Percentiles rank a stretch among this genome's conserved stretches.
phyloP scores from a whole-genome alignment of 495 filamentous ascomycete genomes.

The Aspergillus saccharolyticus region DNA sequence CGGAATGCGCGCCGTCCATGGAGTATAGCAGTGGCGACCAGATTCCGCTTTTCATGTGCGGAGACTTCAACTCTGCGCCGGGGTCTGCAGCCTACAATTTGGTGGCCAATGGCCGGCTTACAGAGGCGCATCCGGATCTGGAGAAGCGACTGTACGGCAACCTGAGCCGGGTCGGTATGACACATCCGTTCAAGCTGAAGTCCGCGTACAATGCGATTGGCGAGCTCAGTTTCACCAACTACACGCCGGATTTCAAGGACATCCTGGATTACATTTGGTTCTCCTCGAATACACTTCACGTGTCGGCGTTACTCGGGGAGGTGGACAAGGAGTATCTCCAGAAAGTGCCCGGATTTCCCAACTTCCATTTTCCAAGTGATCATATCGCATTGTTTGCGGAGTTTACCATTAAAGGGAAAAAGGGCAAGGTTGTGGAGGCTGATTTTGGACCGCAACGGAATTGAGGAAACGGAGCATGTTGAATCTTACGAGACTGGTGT shows the following conservation, averaged over 20 bases:
- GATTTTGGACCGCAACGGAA: slow-evolving; percentile 57
- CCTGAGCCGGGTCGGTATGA: slow-evolving; percentile 85
- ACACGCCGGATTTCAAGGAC: slow-evolving; percentile 82
- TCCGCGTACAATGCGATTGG: slow-evolving; percentile 74
- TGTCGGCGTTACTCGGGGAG: slow-evolving; percentile 80
- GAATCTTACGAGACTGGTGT: slow-evolving; percentile 40
- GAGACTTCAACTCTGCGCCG: slow-evolving; percentile 88
- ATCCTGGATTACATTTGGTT: slow-evolving; percentile 98
- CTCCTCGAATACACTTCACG: slow-evolving; percentile 82
- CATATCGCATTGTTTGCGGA: slow-evolving; percentile 90
- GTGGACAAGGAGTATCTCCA: slow-evolving; percentile 88
- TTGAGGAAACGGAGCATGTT: slow-evolving; percentile 41
- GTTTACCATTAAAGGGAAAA: slow-evolving; percentile 87
- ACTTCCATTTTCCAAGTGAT: slow-evolving; percentile 96
- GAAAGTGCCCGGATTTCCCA: slow-evolving; percentile 89
- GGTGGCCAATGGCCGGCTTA: slow-evolving; percentile 66
- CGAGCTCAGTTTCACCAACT: slow-evolving; percentile 93
- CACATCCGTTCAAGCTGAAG: slow-evolving; percentile 88
- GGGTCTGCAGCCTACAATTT: slow-evolving; percentile 87
- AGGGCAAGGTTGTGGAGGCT: slow-evolving; percentile 66
- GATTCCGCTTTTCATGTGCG: slow-evolving; percentile 86
- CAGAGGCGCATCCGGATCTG: slow-evolving; percentile 71
- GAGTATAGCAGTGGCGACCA: slow-evolving; percentile 79
- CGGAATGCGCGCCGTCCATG: slow-evolving; percentile 59
- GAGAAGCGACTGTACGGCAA: slow-evolving; percentile 73